These are phyloP conservation scores for Geotrichum citri-aurantii DNA, from an alignment of 1,139 yeast genomes.

Conservation along the genomic window DNA sequence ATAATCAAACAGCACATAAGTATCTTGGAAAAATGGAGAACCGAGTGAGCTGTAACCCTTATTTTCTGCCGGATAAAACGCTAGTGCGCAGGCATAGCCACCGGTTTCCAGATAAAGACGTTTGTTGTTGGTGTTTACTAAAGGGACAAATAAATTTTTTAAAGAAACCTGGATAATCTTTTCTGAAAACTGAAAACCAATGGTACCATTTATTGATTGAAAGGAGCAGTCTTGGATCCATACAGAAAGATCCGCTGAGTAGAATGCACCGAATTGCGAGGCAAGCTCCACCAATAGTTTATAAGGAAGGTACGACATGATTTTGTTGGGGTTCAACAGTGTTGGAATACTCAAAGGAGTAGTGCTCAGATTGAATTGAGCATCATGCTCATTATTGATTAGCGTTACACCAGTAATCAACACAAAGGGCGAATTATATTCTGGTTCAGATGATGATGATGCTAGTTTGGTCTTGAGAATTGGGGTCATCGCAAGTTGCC, in stretches of 20 bases:
- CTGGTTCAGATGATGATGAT: constrained; percentile 19
- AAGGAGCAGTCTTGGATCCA: constrained; percentile 68
- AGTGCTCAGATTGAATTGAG: constrained; percentile 8
- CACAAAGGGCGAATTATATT: constrained; percentile 45
- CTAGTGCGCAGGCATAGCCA: constrained; percentile 54
- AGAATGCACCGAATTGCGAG: constrained; percentile 67
- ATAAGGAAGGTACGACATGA: constrained; percentile 54
- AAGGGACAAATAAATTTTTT: constrained; percentile 43
- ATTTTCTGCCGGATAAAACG: constrained; percentile 46
- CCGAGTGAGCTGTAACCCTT: constrained; percentile 59
- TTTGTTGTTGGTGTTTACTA: constrained; percentile 32
- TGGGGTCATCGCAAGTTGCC: constrained; percentile 24
- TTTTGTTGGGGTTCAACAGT: constrained; percentile 53
- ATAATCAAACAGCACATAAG: constrained; percentile 63
- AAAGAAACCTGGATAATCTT: constrained; percentile 51
- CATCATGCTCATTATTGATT: constrained; percentile 35
- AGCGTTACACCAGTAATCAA: constrained; percentile 52
- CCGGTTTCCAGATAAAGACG: constrained; percentile 45
- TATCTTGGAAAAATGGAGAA: constrained; percentile 49
- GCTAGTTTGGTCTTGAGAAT: constrained; percentile 18
- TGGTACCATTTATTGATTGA: constrained; percentile 46
- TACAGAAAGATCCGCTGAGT: constrained; percentile 43
- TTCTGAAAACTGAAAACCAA: constrained; percentile 53
- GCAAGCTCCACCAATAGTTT: constrained; percentile 59
- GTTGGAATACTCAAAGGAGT: constrained; percentile 43